Conservation (phyloP, 192 early-diverging fungal genomes). For the Coemansia brasiliensis region DNA sequence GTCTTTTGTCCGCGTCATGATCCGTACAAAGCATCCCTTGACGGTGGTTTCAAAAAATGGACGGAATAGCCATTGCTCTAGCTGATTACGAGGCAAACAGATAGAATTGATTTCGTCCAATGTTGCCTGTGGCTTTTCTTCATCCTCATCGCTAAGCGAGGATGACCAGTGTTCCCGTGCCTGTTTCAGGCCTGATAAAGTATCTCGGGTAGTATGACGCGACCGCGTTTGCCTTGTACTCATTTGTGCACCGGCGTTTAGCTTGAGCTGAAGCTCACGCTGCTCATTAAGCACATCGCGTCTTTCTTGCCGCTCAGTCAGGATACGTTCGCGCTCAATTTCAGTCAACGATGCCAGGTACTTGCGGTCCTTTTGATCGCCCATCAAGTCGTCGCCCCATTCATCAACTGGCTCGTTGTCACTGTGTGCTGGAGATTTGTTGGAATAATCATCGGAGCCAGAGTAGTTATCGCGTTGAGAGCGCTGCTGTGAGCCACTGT, state of each 20-base stretch:
- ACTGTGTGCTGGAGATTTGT: constrained; percentile 54
- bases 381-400: constrained; percentile 75
- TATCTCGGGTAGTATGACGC: constrained; percentile 8
- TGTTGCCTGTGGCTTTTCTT: constrained; percentile 37
- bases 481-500: constrained; percentile 24
- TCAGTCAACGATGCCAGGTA: constrained; percentile 64
- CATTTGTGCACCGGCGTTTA: not conserved
- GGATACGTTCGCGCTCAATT: constrained; percentile 74
- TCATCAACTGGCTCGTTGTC: constrained; percentile 64
- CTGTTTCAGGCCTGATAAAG: constrained; percentile 58
- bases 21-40: constrained; percentile 66
- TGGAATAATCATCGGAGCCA: constrained; percentile 13
- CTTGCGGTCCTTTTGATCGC: constrained; percentile 64
- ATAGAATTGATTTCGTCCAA: constrained; percentile 67
- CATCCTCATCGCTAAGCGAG: constrained; percentile 33
- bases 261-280: constrained; percentile 25
- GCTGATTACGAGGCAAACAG: constrained; percentile 61
- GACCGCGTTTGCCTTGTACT: constrained; percentile 6
- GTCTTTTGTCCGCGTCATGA: constrained; percentile 49
- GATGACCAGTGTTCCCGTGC: constrained; percentile 56
- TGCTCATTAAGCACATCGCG: constrained; percentile 49
- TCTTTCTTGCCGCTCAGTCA: constrained; percentile 72
- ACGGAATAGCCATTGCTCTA: constrained; percentile 72
- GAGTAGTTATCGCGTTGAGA: constrained; percentile 32
- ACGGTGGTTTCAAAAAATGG: constrained; percentile 70